Evolutionary conservation across 2,329 filamentous ascomycete species (phyloP).

Genomic region (Aspergillus vadensis): DNA sequence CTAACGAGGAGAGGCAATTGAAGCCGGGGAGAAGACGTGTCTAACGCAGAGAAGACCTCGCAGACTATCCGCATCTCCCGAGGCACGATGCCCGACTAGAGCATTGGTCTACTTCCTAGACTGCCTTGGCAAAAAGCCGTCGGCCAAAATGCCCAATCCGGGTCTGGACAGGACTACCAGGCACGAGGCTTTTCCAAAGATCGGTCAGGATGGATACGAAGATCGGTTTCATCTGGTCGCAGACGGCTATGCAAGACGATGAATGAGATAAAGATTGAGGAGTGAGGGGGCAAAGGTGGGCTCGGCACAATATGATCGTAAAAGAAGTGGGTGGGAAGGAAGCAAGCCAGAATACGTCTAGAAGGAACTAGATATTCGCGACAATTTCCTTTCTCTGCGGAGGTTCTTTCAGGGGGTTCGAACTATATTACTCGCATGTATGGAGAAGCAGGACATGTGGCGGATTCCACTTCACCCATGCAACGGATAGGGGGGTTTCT

Average conservation of each 20-base stretch:
- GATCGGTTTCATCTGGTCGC: no score
- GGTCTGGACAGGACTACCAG: no score
- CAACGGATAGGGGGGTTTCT: neutral
- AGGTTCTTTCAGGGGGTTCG: neutral
- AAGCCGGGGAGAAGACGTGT: neutral
- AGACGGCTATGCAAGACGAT: no score
- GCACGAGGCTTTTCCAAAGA: no score
- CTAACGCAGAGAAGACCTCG: neutral
- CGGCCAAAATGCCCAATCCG: no score
- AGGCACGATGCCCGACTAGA: neutral
- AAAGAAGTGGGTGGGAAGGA: neutral
- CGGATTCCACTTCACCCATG: neutral
- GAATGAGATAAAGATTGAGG: no score
- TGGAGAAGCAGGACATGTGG: neutral
- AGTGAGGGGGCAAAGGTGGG: no score
- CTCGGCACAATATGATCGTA: no score
- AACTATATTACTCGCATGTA: slow-evolving; percentile 1
- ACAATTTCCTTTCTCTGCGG: neutral
- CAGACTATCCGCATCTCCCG: neutral
- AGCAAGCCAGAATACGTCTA: neutral
- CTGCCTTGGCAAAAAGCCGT: neutral
- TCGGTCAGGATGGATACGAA: no score
- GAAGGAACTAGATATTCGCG: neutral
- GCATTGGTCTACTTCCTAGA: neutral
- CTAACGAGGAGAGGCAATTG: neutral